phyloP scores from a whole-genome alignment of 306 rosid species.

The Glycine soja region DNA sequence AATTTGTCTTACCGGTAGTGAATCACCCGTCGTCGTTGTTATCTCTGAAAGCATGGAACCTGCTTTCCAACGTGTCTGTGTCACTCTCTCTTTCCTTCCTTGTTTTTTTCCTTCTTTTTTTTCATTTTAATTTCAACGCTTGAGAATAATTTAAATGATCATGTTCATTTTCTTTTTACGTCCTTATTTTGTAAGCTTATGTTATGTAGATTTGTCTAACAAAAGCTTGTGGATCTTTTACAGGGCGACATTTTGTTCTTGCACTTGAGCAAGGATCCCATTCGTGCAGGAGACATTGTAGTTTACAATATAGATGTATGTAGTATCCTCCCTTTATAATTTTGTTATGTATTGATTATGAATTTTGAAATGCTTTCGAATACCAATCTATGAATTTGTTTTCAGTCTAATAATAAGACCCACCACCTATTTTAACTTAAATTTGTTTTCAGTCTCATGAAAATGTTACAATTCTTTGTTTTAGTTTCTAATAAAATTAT shows the following conservation, averaged over 20 bases:
- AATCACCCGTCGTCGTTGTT: conserved; percentile 94
- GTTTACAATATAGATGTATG: conserved; percentile 72
- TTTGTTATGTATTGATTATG: background rate
- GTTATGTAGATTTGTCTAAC: too few species aligned
- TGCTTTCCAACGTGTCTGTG: conserved; percentile 78
- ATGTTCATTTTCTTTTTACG: background rate
- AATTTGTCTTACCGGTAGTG: conserved; percentile 77
- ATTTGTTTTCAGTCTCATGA: too few species aligned
- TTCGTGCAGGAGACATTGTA: conserved; percentile 79
- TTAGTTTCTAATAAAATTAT: too few species aligned
- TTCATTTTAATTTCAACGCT: background rate
- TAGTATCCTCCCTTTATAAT: background rate
- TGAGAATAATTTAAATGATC: background rate
- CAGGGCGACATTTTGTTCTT: conserved; percentile 83
- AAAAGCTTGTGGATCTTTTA: conserved; percentile 20
- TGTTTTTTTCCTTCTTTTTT: too few species aligned
- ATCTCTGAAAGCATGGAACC: conserved; percentile 99
- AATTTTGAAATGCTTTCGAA: background rate
- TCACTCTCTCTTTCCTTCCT: too few species aligned
- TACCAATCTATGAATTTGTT: too few species aligned
- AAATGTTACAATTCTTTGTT: too few species aligned
- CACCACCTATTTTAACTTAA: too few species aligned
- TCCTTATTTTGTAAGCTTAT: background rate
- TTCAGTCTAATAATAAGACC: too few species aligned
- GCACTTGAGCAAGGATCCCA: conserved; percentile 67